Base-by-base conservation (phyloP, 306 rosid species). In the Quercus suber region DNA sequence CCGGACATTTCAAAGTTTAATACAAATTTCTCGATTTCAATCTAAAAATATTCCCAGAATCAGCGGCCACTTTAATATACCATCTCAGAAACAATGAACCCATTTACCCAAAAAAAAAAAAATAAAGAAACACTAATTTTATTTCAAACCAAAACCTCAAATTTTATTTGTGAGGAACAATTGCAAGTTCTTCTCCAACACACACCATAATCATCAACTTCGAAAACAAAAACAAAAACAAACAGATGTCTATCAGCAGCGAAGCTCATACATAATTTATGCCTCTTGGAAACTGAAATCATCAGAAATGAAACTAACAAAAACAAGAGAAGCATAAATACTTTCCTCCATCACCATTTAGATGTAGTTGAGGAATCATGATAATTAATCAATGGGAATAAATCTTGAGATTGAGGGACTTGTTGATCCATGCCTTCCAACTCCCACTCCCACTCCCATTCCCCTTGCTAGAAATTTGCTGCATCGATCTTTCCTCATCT, bases 371-470 rank as follows among this genome's bases (percentile, higher is more conserved):
- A 41, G 45, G 45, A 41, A 41, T 8, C 2, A 41, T 2, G 45
- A 41, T 8, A 41, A 41, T 2, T 41, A 10, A 55, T 88, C 80
- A 92, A 75, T 93, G 99, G 77, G 96, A 84, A 63, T 90, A 87
- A 75, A 95, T 75, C 79, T 89, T 95, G 25, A 85, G 77, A 82
- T 76, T 95, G 73, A 87, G 87, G 55, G 98, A 89, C 88, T 90
- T 95, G 61, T 95, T 90, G 84, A 95, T 84, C 98, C 99, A 93
- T 49, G 96, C 56, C 89, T 86, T 95, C 96, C 92, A 95, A 57
- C 90, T 89, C 69, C 93, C 96, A 68, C 72, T 68, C 10, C 91
- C 87, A 55, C 89, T 89, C 71, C 93, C 96, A 68, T 69, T 68
- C 10, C 91, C 87, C 81, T 88, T 93, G 60, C 89, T 84, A 71